Evolutionary conservation across 768 basidiomycete genomes (phyloP), one percentile per base, ranked within the genome.

Genomic region (Rhizopogon roseolus): DNA sequence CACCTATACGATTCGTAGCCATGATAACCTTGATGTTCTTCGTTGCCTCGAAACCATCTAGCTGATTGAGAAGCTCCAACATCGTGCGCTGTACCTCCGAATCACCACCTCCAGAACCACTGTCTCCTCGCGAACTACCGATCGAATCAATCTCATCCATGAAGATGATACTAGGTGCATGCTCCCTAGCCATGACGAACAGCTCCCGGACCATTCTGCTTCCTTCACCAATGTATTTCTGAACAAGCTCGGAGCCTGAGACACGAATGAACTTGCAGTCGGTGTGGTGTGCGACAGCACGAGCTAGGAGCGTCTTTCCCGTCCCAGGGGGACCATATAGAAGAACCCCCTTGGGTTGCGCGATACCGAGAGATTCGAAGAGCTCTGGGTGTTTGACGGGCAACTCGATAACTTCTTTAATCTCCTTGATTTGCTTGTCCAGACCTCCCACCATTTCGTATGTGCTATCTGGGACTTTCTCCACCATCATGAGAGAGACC

Each of bases 111-210:
- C 90, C 89, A 73, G 69, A 79, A 7, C 85, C 85, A 32, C 79
- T 74, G 60, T 94, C 91, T 10, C 95, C 93, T 66, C 95, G 73
- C 58, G 92, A 93, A 58, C 87, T 90, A 52, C 96, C 96, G 64
- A 98, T 98, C 17, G 91, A 93, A 72, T 98, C 96, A 59, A 98
- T 98, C 73, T 98, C 96, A 68, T 98, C 96, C 95, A 98, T 97
- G 77, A 98, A 98, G 67, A 98, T 97, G 73, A 98, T 97, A 70
- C 89, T 90, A 36, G 96, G 96, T 34, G 96, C 96, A 64, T 97
- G 93, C 68, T 98, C 96, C 57, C 94, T 73, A 3, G 96, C 96
- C 96, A 97, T 98, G 56, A 97, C 93, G 77, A 98, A 98, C 54
- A 98, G 71, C 74, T 98, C 96, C 50, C 96, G 82, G 37, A 98